phyloP scores from a whole-genome alignment of 768 basidiomycete genomes.

The Tulasnella sp. region DNA sequence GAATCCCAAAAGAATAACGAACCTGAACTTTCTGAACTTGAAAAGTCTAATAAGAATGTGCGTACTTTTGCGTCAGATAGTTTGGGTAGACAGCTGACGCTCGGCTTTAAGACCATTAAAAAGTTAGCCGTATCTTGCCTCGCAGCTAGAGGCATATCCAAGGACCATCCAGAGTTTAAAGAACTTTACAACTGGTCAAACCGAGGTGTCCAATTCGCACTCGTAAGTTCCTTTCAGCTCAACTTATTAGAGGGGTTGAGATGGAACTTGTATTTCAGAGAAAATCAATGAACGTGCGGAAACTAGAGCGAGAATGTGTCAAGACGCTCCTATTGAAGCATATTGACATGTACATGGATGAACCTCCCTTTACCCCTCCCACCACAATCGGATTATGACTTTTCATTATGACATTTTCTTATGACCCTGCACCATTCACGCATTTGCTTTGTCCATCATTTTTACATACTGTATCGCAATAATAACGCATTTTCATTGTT shows the following conservation, averaged over 20 bases:
- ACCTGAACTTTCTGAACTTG: conserved; percentile 3
- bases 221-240: not conserved
- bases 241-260: not conserved
- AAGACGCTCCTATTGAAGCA: conserved; percentile 9
- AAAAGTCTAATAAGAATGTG: conserved; percentile 7
- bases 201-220: conserved; percentile 14
- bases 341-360: conserved; percentile 14
- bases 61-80: no score
- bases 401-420: no score
- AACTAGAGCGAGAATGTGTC: not conserved
- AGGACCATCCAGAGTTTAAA: conserved; percentile 15
- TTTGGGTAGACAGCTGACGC: no score
- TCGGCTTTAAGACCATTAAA: conserved; percentile 3
- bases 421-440: no score
- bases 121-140: not conserved
- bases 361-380: no score
- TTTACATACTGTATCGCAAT: no score
- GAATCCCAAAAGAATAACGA: not conserved
- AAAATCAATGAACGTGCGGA: conserved; percentile 1
- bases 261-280: not conserved
- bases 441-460: no score
- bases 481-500: no score
- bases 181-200: conserved; percentile 11
- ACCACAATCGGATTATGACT: no score
- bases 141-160: not conserved